phyloP scores from a whole-genome alignment of 495 filamentous ascomycete species.

The Cetradonia linearis region DNA sequence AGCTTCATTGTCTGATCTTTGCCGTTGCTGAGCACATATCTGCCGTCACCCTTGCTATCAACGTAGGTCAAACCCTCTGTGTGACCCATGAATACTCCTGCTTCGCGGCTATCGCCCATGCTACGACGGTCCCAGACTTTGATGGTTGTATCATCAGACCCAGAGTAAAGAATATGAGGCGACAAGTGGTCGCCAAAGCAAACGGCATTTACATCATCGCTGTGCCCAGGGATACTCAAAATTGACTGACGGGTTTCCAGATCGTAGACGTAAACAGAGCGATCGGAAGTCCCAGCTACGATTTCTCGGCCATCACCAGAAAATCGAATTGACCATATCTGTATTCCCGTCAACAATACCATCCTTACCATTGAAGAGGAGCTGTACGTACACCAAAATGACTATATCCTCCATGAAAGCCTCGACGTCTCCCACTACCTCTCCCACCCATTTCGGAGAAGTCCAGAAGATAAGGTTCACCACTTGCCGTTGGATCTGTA shows the following conservation, averaged over 20 bases:
- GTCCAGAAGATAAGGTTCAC: conserved; percentile 67
- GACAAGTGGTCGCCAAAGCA: conserved; percentile 85
- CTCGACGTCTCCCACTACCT: conserved; percentile 24
- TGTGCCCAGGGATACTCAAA: conserved; percentile 66
- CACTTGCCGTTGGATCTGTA: conserved; percentile 70
- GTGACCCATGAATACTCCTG: conserved; percentile 88
- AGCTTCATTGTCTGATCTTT: conserved; percentile 98
- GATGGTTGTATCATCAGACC: conserved; percentile 60
- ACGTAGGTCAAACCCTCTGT: conserved; percentile 92
- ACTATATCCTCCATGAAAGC: conserved; percentile 35
- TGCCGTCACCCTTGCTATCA: conserved; percentile 90
- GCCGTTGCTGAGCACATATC: conserved; percentile 86
- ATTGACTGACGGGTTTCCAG: conserved; percentile 67
- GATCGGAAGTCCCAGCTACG: conserved; percentile 73
- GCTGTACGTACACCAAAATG: conserved; percentile 40
- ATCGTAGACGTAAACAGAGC: conserved; percentile 85
- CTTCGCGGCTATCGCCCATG: conserved; percentile 77
- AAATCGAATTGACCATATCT: conserved; percentile 88
- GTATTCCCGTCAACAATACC: conserved; percentile 24
- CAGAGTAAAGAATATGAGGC: conserved; percentile 92
- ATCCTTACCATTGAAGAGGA: not conserved
- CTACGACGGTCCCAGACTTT: conserved; percentile 95
- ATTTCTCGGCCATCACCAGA: conserved; percentile 87
- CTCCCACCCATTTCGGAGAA: conserved; percentile 45
- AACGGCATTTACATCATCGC: conserved; percentile 90